Evolutionary conservation across 129 eudicot species (phyloP), one percentile per base, ranked within the genome.

Genomic region (Centrapalus pauciflorus): DNA sequence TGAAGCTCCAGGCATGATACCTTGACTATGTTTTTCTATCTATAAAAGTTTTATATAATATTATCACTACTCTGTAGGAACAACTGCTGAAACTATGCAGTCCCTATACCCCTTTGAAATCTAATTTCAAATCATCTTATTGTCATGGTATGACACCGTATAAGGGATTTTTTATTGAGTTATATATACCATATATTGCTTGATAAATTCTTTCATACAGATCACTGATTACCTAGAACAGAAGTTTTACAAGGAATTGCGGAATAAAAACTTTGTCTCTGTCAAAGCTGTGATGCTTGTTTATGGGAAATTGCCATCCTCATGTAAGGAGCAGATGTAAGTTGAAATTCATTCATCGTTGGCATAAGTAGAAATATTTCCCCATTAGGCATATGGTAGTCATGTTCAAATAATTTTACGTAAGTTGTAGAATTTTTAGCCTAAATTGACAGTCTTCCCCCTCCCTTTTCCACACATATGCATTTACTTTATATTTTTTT

Each of bases 321-420:
- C 93, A 80, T 89, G 96, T 76, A 89, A 89, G 89, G 87, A 89
- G 73, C 96, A 89, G 79, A 85, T 89, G 96, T 89, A 89, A 89
- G 96, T 89, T 76, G 34, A 13, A 55, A 45, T 50, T 32, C 26
- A 66, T 71, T 37, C 40, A 21, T 48, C 61, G 41, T 7, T 32
- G 21, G 30, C 7, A 43, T 52, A 21, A 8, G 14, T 38, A 54
- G 62, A 41, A 51, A 23, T 67, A 7, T 8, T 25, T 43, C 30
- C 69, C 21, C 7, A 41, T 33, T 46, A 14, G 38, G 27, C 25
- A 28, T 12, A 28, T 12, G 54, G 54, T 45, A 6, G 24, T 45
- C 23, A 8, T 43, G 21, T 43, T 8, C 14, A 20, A 43, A 13
- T 43, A 43, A 13, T 13, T 1, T 43, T 20, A 43, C 7, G 4